Evolutionary conservation across 345 rosid genomes (phyloP), one percentile per base, ranked within the genome.

Genomic region (Citrus glauca): DNA sequence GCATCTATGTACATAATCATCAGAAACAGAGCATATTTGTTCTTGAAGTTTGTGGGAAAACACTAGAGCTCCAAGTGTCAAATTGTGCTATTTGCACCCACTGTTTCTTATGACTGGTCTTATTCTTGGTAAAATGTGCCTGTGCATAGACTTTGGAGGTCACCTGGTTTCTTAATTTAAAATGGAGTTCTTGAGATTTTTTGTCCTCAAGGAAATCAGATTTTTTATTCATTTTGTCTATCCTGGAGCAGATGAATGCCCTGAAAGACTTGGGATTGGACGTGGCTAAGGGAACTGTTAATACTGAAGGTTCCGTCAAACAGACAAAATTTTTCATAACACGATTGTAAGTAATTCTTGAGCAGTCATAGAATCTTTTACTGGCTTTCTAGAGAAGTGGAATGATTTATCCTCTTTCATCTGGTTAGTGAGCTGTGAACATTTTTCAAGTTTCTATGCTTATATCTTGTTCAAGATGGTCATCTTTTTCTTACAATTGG

Each of bases 181-280:
- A 40, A 24, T 17, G 8, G 57, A 60, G 56, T 32, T 1, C 37
- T 32, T 71, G 7, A 53, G 17, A 20, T 55, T 55, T 32, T 55
- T n/a, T 48, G 4, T 60, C 30, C 37, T 37, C 42, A 16, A 73
- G 16, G 28, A 40, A 2, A 63, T 25, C 22, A 27, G 13, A n/a
- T 14, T 4, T 27, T 69, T 64, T 38, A 76, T 40, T 78, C 57
- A 76, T 38, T 50, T 50, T 71, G 63, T 22, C 27, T 69, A 65
- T 67, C 33, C 72, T 72, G 61, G 72, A 78, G 82, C 89, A 96
- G 99, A 94, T 96, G 92, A 92, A 77, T 57, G 89, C 98, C 67
- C 82, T 96, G 88, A 96, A 91, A 85, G 89, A 86, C 76, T 85
- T 94, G 87, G 98, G 98, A 60, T 86, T 96, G 88, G 94, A 85